Base-by-base conservation (phyloP, 129 eudicot genomes). In the Silybum marianum region DNA sequence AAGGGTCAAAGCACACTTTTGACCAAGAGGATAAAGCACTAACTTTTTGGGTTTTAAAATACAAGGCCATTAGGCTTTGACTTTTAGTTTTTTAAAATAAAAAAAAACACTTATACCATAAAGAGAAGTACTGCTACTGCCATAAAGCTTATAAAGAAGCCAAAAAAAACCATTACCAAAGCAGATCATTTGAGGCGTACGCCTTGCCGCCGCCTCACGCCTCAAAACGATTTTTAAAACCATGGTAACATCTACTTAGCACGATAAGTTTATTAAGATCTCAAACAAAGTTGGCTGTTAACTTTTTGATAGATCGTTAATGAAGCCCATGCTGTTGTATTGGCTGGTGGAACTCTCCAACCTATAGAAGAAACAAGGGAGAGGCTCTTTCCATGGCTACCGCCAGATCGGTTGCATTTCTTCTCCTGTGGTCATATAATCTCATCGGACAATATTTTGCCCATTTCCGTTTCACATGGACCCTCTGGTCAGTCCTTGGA, bases 271-370 rank as follows among this genome's bases (percentile, higher is more conserved):
- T 76, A n/a, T 83, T 2, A 39, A 73, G 65, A 58, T 66, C 25
- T 48, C 21, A 24, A 22, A 39, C 39, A 11, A 42, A 69, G 72
- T 65, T 36, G 58, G 69, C 19, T 63, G 72, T 62, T 18, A 79
- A 60, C 76, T 78, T 69, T 69, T 34, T 82, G 58, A 67, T 76
- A 95, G 99, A 87, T 95, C 24, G 84, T 83, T 30, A 80, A 88
- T 71, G 89, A 92, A 90, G 94, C 97, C 70, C 99, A 92, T 90
- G 97, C 99, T 62, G 93, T 92, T 54, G 77, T 95, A 80, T 86
- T 95, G 90, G 97, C 97, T 60, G 99, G 99, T 3, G 99, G 99
- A 79, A 95, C 99, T 78, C 88, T 95, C 54, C 99, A 95, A 75
- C 99, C 99, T 63, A 91, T 92, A 77, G 97, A 95, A 79, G 99